These are phyloP conservation scores for Kwoniella sp. DNA, from an alignment of 768 basidiomycete genomes.

Conservation along the genomic window DNA sequence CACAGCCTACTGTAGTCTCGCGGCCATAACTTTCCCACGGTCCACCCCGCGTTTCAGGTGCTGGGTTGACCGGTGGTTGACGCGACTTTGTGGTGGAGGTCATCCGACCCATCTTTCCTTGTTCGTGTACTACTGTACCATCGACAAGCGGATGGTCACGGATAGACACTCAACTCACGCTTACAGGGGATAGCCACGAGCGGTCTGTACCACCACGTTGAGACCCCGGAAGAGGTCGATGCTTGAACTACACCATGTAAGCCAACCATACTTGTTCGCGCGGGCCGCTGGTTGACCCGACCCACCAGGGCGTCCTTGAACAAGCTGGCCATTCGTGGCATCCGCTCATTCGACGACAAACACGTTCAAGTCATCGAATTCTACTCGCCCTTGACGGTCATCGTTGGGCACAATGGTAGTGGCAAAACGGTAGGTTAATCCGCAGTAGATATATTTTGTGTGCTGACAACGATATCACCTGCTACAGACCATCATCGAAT, in stretches of 20 bases:
- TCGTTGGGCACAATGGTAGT: constrained; percentile 96
- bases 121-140: background rate
- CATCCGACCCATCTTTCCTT: background rate
- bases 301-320: constrained; percentile 72
- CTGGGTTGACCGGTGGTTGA: constrained; percentile 1
- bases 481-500: constrained; percentile 84
- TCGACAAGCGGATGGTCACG: too few relatives aligned
- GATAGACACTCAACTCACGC: too few relatives aligned
- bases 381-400: constrained; percentile 94
- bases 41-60: background rate
- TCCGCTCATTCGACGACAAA: constrained; percentile 95
- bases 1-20: too few relatives aligned
- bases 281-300: too few relatives aligned
- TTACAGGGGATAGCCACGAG: too few relatives aligned
- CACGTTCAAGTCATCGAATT: constrained; percentile 90
- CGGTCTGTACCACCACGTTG: too few relatives aligned
- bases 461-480: too few relatives aligned
- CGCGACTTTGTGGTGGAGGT: constrained; percentile 15
- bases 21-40: constrained; percentile 14
- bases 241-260: too few relatives aligned
- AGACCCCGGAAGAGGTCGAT: too few relatives aligned
- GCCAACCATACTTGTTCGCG: too few relatives aligned
- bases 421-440: constrained; percentile 71
- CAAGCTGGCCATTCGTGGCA: constrained; percentile 86
- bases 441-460: too few relatives aligned